Evolutionary conservation across 768 basidiomycete genomes (phyloP).

Genomic region (Pulveroboletus sp.): DNA sequence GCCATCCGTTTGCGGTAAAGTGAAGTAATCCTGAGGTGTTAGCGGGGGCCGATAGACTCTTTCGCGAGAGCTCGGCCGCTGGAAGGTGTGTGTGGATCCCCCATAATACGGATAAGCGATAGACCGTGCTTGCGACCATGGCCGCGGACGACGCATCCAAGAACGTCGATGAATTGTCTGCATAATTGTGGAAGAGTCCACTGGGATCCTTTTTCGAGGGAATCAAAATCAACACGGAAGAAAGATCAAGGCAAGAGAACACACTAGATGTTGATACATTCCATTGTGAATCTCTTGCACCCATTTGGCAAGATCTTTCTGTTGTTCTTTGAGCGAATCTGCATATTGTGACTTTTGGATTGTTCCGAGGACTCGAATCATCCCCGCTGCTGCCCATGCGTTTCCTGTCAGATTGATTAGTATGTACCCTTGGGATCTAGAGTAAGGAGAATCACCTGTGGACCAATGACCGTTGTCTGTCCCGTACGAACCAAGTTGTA

Average conservation of each 20-base stretch:
- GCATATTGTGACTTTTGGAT: constrained; percentile 59
- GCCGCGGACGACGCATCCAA: constrained; percentile 70
- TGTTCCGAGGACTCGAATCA: constrained; percentile 76
- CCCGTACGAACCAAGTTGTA: constrained; percentile 49
- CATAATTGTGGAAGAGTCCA: constrained; percentile 63
- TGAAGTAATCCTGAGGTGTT: constrained; percentile 34
- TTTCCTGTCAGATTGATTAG: constrained; percentile 48
- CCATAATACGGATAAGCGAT: constrained; percentile 57
- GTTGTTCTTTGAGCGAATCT: constrained; percentile 43
- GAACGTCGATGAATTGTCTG: constrained; percentile 55
- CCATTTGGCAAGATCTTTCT: constrained; percentile 60
- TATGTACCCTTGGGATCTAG: not conserved
- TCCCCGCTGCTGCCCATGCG: constrained; percentile 86
- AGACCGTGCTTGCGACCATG: constrained; percentile 72
- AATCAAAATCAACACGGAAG: not conserved
- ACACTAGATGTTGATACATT: constrained; percentile 58
- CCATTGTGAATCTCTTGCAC: constrained; percentile 66
- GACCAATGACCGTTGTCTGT: constrained; percentile 75
- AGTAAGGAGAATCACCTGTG: constrained; percentile 46
- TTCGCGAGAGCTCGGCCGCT: constrained; percentile 52
- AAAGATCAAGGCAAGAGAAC: constrained; percentile 20
- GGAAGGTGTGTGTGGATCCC: constrained; percentile 48
- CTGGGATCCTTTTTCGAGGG: constrained; percentile 1
- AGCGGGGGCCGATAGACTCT: constrained; percentile 27
- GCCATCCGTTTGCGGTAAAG: constrained; percentile 58